Evolutionary conservation across 345 rosid species (phyloP), one percentile per base, ranked within the genome.

Genomic region (Mercurialis annua): DNA sequence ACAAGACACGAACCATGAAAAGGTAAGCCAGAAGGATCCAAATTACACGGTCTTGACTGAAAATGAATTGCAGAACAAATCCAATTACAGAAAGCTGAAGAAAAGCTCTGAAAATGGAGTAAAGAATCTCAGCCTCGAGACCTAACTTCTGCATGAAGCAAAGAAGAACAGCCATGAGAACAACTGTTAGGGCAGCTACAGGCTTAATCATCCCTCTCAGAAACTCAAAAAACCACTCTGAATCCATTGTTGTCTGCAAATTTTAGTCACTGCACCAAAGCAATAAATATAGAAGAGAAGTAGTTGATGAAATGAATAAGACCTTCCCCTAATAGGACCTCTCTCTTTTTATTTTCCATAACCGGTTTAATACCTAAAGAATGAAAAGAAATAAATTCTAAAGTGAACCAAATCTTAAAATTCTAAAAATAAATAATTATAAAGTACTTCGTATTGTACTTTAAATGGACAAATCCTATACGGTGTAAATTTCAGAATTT

Each of bases 21-120:
- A 90, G 84, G 70, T 93, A 93, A 59, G 92, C 94, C 14, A 88
- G 80, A 60, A 93, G 2, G 78, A 93, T 93, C 96, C 96, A 90
- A 10, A 55, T 69, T 31, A 66, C n/a, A 59, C 83, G 80, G 1
- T 84, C 67, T 50, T 80, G 87, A 30, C 43, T 76, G 48, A 93
- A 93, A 68, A 93, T 90, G 84, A 93, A 89, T 64, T 90, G 90
- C 71, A 93, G 86, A 71, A 93, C 96, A 62, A 93, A 93, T 16
- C 96, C 97, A 63, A 93, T 87, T 4, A 90, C 62, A 11, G 96
- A 93, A 27, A 90, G 87, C 74, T 90, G 98, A 71, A 89, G 78
- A 79, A 93, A 93, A 5, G 96, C 85, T 33, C 95, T 76, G 38
- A 81, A 30, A 66, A 89, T 83, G 26, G 96, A 82, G 72, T 89